Evolutionary conservation across 306 rosid species (phyloP).

Genomic region (Sicyos baderoa): DNA sequence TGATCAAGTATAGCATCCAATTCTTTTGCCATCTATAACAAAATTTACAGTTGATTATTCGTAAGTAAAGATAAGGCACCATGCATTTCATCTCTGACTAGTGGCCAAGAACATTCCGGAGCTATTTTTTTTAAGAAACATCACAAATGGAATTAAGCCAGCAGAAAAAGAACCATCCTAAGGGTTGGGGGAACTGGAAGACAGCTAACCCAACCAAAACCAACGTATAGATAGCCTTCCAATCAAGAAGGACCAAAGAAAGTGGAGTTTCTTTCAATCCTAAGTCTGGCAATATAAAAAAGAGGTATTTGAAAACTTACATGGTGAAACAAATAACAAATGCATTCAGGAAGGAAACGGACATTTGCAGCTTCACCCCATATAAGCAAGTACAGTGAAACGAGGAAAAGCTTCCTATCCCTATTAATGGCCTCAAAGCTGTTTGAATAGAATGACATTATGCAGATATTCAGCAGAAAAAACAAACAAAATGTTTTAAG

Average conservation of each 20-base stretch:
- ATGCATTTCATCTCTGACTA: constrained; percentile 5
- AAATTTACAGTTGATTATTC: constrained; percentile 10
- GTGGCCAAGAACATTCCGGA: not conserved
- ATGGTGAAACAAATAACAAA: constrained; percentile 89
- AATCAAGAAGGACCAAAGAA: not conserved
- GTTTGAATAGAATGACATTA: constrained; percentile 28
- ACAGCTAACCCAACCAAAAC: no score
- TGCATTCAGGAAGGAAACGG: constrained; percentile 96
- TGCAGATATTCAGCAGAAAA: constrained; percentile 22
- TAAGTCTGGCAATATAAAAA: not conserved
- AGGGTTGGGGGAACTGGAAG: no score
- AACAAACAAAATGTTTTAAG: constrained; percentile 19
- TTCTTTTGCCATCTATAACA: constrained; percentile 82
- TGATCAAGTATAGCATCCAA: constrained; percentile 83
- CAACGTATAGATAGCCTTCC: no score
- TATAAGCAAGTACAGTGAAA: constrained; percentile 80
- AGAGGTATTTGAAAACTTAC: constrained; percentile 40
- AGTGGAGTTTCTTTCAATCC: not conserved
- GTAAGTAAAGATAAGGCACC: not conserved
- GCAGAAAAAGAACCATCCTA: no score
- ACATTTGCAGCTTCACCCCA: constrained; percentile 99
- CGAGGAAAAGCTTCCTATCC: constrained; percentile 73
- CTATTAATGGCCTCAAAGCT: constrained; percentile 83
- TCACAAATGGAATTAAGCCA: no score
- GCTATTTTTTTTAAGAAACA: not conserved